These are phyloP conservation scores for Stemphylium lycopersici DNA, from an alignment of 2,329 filamentous ascomycete species.

Conservation along the genomic window DNA sequence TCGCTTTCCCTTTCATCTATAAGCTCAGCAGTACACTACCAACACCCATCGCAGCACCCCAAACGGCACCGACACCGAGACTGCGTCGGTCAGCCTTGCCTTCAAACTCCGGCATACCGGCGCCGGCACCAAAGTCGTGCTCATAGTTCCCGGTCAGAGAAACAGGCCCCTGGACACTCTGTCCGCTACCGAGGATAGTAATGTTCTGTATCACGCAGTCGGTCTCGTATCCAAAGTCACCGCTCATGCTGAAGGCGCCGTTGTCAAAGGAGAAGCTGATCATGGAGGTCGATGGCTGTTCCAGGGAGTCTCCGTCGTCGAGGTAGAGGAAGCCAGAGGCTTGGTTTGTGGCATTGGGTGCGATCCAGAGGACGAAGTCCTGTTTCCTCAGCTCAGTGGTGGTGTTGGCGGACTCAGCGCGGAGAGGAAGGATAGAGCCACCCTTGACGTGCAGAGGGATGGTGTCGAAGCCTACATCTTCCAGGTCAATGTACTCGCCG, in stretches of 20 bases:
- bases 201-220: constrained; percentile 34
- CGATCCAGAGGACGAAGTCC: constrained; percentile 74
- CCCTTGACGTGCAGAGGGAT: constrained; percentile 71
- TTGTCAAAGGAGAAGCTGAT: constrained; percentile 66
- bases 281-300: constrained; percentile 62
- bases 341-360: constrained; percentile 66
- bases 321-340: constrained; percentile 74
- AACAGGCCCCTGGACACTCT: constrained; percentile 61
- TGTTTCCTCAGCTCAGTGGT: constrained; percentile 68
- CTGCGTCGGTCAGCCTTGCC: background rate
- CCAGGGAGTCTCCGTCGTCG: constrained; percentile 74
- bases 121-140: constrained; percentile 4
- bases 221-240: constrained; percentile 60
- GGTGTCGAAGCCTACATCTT: constrained; percentile 55
- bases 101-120: background rate
- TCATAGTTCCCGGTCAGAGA: constrained; percentile 22
- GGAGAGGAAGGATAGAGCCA: constrained; percentile 67
- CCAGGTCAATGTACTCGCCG: constrained; percentile 53
- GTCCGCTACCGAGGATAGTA: constrained; percentile 46
- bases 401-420: constrained; percentile 63
- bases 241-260: constrained; percentile 59
- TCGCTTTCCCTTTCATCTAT: background rate
- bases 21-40: background rate
- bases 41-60: background rate
- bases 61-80: background rate